Base-by-base conservation (phyloP, 2,329 filamentous ascomycete genomes). In the Parastagonospora avenae region DNA sequence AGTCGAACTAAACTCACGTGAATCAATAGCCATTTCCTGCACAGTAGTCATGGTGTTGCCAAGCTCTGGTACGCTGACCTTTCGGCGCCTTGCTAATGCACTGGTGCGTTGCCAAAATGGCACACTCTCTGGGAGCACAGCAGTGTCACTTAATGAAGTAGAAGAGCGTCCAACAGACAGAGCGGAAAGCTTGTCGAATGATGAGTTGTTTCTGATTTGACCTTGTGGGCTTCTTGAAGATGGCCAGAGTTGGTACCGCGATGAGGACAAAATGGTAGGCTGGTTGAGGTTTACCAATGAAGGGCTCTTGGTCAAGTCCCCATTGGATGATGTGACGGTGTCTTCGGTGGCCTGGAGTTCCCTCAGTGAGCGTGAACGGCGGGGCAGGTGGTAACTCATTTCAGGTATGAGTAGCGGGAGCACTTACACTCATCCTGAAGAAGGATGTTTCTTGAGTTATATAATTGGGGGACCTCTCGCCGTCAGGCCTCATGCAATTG, bases 61-160 rank as follows among this genome's bases (percentile, higher is more conserved):
- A 42, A 76, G 60, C 44, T 76, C 74, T 30, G 74, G 70, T 28
- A 76, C 71, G 54, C 74, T 76, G 60, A 76, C 64, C 50, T 76
- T 75, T 42, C 74, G 65, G 45, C 74, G 63, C 46, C 72, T 65
- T 35, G 72, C 72, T 42, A 76, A 60, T 24, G 73, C 74, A 37
- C 70, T 66, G 43, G 67, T 64, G 40, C 68, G 67, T 54, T 72
- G 67, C 71, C 70, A 71, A 53, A 70, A 69, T 16, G 67, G 68
- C 35, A 66, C 52, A 33, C 50, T 59, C 29, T 74, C 72, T 15
- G 64, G 57, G 12, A 59, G 55, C 8, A 70, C 63, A 48, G 70
- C 71, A 41, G 73, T 75, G 50, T 76, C 74, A 55, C 72, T 74
- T 31, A 76, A 59, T 19, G 74, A 75, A 36, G 73, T 75, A 11